phyloP scores from a whole-genome alignment of 331 rosid genomes.

The Rosa hybrid region DNA sequence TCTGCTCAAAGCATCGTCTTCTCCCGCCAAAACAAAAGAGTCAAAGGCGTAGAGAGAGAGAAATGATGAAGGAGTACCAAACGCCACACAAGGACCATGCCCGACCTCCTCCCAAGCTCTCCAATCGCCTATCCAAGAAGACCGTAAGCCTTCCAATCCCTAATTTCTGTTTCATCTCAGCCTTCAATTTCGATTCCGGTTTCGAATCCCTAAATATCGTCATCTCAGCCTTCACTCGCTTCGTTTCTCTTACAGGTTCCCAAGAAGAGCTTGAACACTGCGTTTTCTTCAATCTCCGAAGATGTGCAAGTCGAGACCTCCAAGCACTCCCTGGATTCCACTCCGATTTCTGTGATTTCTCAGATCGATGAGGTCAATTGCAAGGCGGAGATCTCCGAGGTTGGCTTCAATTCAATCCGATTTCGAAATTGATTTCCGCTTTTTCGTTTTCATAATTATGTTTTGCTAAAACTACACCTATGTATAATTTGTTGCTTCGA shows the following conservation, averaged over 20 bases:
- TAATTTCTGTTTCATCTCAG: neutral
- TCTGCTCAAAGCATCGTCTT: neutral
- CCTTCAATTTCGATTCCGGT: neutral
- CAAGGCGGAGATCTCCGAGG: slow-evolving; percentile 13
- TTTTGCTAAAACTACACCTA: neutral
- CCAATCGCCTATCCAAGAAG: slow-evolving; percentile 41
- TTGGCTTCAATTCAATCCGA: slow-evolving; percentile 2
- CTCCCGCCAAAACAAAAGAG: slow-evolving; percentile 13
- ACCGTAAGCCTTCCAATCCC: slow-evolving; percentile 25
- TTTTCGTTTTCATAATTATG: neutral
- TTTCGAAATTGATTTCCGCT: neutral
- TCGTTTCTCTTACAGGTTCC: slow-evolving; percentile 34
- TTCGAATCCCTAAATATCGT: slow-evolving; percentile 4
- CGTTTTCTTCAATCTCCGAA: slow-evolving; percentile 36
- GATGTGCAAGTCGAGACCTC: slow-evolving; percentile 21
- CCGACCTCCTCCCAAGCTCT: slow-evolving; percentile 32
- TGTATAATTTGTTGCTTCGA: neutral
- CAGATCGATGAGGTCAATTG: slow-evolving; percentile 13
- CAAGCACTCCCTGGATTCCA: slow-evolving; percentile 21
- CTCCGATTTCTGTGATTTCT: slow-evolving; percentile 31
- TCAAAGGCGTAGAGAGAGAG: too few species aligned
- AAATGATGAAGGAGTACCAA: slow-evolving; percentile 35
- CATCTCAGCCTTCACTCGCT: neutral
- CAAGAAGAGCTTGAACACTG: slow-evolving; percentile 45
- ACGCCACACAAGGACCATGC: slow-evolving; percentile 35